Evolutionary conservation across 805 yeast genomes (phyloP).

Genomic region (Candida palmyrensis): DNA sequence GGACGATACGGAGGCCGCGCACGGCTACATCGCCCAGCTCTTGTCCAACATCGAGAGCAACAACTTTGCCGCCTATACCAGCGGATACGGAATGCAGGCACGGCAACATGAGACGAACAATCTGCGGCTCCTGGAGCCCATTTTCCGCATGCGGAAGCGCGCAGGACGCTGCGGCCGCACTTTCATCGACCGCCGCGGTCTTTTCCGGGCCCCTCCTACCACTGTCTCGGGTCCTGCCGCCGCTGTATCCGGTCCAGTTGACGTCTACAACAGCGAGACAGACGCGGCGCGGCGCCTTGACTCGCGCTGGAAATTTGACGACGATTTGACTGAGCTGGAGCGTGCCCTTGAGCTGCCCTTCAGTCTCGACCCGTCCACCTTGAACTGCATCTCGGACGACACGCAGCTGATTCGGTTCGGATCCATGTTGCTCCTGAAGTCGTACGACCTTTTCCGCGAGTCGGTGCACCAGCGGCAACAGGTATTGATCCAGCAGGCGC

Average conservation of each 20-base stretch:
- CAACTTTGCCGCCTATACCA: constrained; percentile 34
- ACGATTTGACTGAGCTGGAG: constrained; percentile 43
- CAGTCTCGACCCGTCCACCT: constrained; percentile 71
- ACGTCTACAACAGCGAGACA: constrained; percentile 43
- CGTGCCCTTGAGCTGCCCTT: constrained; percentile 43
- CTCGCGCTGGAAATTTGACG: constrained; percentile 66
- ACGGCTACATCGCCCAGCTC: constrained; percentile 34
- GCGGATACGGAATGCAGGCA: constrained; percentile 27
- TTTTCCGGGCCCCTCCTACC: constrained; percentile 28
- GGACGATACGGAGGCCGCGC: constrained; percentile 16
- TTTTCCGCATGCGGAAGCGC: constrained; percentile 67
- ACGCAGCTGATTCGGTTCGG: constrained; percentile 91
- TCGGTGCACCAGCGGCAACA: constrained; percentile 67
- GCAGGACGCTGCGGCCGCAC: constrained; percentile 64
- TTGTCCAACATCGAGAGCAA: constrained; percentile 34
- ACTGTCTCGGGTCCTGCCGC: neutral
- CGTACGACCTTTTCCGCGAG: constrained; percentile 74
- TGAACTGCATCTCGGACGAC: constrained; percentile 77
- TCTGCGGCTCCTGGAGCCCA: constrained; percentile 40
- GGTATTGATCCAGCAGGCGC: constrained; percentile 44
- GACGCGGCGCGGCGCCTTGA: constrained; percentile 45
- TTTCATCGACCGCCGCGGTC: constrained; percentile 71
- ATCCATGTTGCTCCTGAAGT: constrained; percentile 81
- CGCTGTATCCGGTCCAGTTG: constrained; percentile 12
- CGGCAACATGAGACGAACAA: constrained; percentile 16